A percentile compares a stretch with the other conserved stretches of the same genome.
Conservation (phyloP, 177 flowering plant genomes). For the Telopea speciosissima region DNA sequence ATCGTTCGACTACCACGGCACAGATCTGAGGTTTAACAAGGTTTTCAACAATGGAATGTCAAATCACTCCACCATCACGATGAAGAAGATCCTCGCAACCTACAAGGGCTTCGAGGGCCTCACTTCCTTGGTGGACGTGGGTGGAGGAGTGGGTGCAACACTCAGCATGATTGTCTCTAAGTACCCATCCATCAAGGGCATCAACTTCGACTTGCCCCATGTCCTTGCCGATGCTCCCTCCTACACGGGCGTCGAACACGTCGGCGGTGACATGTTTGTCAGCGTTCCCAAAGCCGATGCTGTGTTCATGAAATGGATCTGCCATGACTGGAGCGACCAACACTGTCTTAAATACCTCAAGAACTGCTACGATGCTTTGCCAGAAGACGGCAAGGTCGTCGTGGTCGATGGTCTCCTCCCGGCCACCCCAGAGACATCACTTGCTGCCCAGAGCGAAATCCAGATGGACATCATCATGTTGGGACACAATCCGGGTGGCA, state of each 20-base stretch:
- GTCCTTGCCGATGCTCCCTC: conserved; percentile 15
- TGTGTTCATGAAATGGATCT: conserved; percentile 34
- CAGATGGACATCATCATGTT: conserved; percentile 21
- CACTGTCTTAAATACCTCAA: conserved; percentile 18
- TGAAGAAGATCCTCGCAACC: conserved; percentile 21
- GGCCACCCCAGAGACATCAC: conserved; percentile 1
- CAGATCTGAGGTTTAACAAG: conserved; percentile 16
- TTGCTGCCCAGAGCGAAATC: not conserved
- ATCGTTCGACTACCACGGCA: conserved; percentile 17
- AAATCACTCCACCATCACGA: conserved; percentile 14
- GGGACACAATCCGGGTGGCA: conserved; percentile 19
- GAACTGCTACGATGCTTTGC: conserved; percentile 24
- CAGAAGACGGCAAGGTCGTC: conserved; percentile 24
- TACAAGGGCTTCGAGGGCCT: conserved; percentile 33
- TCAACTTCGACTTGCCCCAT: conserved; percentile 24
- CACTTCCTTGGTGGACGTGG: conserved; percentile 28
- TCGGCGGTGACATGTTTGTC: conserved; percentile 35
- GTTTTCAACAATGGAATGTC: conserved; percentile 20
- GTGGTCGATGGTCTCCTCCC: conserved; percentile 18
- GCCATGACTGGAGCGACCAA: conserved; percentile 28
- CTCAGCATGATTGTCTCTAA: conserved; percentile 23
- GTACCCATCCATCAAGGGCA: conserved; percentile 22
- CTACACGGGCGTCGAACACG: conserved; percentile 24
- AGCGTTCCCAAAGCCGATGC: conserved; percentile 38
- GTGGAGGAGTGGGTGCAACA: conserved; percentile 31